Conservation (phyloP, 805 yeast species). For the Cyberlindnera euphorbiiphila region DNA sequence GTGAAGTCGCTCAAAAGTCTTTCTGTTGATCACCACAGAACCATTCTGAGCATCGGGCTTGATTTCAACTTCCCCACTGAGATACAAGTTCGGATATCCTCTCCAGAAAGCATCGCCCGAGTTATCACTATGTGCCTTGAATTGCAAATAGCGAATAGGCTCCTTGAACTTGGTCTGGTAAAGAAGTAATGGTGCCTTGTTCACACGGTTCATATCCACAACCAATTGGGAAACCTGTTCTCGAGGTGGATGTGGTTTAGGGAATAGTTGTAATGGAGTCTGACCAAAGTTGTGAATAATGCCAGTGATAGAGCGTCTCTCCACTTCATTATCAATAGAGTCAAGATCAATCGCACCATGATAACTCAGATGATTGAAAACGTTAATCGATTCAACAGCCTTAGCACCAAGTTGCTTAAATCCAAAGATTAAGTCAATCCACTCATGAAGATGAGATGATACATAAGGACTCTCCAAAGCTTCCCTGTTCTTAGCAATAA, state of each 20-base stretch:
- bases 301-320: constrained; percentile 72
- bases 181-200: constrained; percentile 35
- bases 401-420: constrained; percentile 68
- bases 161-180: constrained; percentile 40
- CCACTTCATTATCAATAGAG: constrained; percentile 65
- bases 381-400: constrained; percentile 66
- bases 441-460: constrained; percentile 66
- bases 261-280: constrained; percentile 73
- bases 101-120: constrained; percentile 41
- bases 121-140: constrained; percentile 36
- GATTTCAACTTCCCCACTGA: constrained; percentile 27
- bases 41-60: constrained; percentile 23
- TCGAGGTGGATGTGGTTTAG: constrained; percentile 58
- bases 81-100: constrained; percentile 38
- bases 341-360: constrained; percentile 81
- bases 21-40: constrained; percentile 24
- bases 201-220: constrained; percentile 31
- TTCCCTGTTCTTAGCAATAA: constrained; percentile 70
- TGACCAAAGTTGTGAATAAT: constrained; percentile 91
- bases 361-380: constrained; percentile 80
- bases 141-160: constrained; percentile 43
- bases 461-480: constrained; percentile 84
- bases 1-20: constrained; percentile 31
- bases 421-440: constrained; percentile 89
- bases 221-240: constrained; percentile 37